Percentiles rank a stretch among this genome's conserved stretches.
These are phyloP conservation scores for Penicillium sp. DNA, from an alignment of 2,329 filamentous ascomycete species.

Conservation along the genomic window DNA sequence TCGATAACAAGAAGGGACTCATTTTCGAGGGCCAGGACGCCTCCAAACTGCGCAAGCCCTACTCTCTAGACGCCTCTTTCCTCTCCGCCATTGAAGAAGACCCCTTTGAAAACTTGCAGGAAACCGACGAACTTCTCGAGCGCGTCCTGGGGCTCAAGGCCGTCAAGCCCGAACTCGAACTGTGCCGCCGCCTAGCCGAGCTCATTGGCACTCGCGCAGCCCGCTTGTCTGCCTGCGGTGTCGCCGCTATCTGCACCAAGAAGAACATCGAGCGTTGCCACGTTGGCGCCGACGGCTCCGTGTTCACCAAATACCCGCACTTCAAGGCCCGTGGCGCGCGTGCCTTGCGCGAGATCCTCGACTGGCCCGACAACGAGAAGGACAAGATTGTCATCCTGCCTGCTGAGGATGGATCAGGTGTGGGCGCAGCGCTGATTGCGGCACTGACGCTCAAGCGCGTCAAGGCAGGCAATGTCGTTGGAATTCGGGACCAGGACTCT, in stretches of 20 bases:
- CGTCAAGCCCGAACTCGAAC: slow-evolving; percentile 76
- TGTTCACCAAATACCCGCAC: slow-evolving; percentile 99
- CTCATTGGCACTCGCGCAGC: slow-evolving; percentile 93
- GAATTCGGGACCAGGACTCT: slow-evolving; percentile 50
- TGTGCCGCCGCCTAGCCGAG: slow-evolving; percentile 84
- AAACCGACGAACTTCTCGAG: slow-evolving; percentile 79
- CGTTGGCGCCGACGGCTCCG: slow-evolving; percentile 92
- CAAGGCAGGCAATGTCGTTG: slow-evolving; percentile 55
- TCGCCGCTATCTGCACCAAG: slow-evolving; percentile 95
- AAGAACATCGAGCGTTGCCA: slow-evolving; percentile 85
- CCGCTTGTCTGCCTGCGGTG: slow-evolving; percentile 87
- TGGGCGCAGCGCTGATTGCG: slow-evolving; percentile 94
- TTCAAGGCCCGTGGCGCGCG: slow-evolving; percentile 90
- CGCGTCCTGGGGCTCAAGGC: slow-evolving; percentile 68
- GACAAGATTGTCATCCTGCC: slow-evolving; percentile 84
- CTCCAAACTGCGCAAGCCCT: slow-evolving; percentile 74
- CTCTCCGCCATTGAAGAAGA: slow-evolving; percentile 91
- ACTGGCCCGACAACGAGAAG: slow-evolving; percentile 81
- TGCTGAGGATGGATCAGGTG: slow-evolving; percentile 93
- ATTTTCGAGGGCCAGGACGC: slow-evolving; percentile 86
- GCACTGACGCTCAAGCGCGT: slow-evolving; percentile 62
- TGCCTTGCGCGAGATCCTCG: slow-evolving; percentile 89
- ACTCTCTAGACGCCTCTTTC: slow-evolving; percentile 90
- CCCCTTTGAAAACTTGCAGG: slow-evolving; percentile 89
- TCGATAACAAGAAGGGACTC: slow-evolving; percentile 69